Evolutionary conservation across 2,329 filamentous ascomycete genomes (phyloP), one percentile per base, ranked within the genome.

Genomic region (Ophiocordyceps camponoti-rufipedis): DNA sequence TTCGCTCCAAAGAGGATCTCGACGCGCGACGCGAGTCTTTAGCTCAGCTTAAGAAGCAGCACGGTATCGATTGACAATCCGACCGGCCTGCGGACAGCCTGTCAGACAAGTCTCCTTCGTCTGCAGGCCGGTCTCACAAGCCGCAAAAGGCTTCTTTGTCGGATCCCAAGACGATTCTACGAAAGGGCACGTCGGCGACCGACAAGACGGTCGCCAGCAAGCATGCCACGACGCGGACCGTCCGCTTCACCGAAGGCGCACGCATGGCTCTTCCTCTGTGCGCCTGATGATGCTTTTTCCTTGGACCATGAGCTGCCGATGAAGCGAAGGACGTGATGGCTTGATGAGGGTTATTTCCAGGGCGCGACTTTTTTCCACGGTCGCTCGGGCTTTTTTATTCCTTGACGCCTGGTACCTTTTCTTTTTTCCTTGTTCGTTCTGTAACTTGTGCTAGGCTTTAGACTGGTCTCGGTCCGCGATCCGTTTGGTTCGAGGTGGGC

Each of bases 51-150:
- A 98, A 98, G 73, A 79, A 82, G 62, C 85, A 96, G 67, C 87
- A 98, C 68, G 89, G 88, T 63, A 95, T 96, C 75, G 89, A 95
- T 80, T 98, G 86, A 89, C 78, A 78, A 76, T 75, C 72, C 72
- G 77, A 81, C 77, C 77, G 76, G 76, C 68, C 75, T 75, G 70
- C 65, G 62, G 74, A 73, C 59, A 63, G 58, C 60, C 62, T 61
- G 61, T 59, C 55, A 53, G 23, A 23, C 23, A 23, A 23, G 23
- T 60, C 58, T 55, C 62, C 65, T 57, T 62, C 59, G 64, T 72
- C 72, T 71, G 71, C 71, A 72, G 74, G 71, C 74, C 74, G 74
- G 74, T 78, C 72, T 67, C 67, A 63, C 62, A 59, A 62, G 61
- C 64, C 67, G 58, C 56, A 63, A 45, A 58, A 59, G 52, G 54